A percentile compares a stretch with the other conserved stretches of the same genome.
Evolutionary conservation across 176 grass and related monocot genomes (phyloP).

Genomic region (Avena insularis): DNA sequence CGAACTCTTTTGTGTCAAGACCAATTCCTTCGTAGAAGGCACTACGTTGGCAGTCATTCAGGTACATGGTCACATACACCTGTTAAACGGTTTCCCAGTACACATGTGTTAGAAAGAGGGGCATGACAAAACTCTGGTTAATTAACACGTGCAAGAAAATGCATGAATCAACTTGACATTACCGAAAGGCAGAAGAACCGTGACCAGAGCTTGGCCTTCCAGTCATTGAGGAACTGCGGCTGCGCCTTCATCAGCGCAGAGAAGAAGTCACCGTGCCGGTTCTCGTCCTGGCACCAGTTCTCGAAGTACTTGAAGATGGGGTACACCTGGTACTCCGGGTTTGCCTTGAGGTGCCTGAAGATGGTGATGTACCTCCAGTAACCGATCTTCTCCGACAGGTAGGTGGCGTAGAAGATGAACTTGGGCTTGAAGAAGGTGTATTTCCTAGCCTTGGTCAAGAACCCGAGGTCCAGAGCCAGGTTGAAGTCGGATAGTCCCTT

Average conservation of each 20-base stretch:
- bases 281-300: constrained; percentile 99
- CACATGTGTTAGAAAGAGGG: constrained; percentile 22
- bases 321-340: constrained; percentile 90
- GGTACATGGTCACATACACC: constrained; percentile 99
- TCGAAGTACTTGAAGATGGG: constrained; percentile 99
- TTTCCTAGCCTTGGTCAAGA: constrained; percentile 98
- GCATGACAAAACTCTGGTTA: background rate
- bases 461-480: constrained; percentile 88
- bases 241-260: constrained; percentile 89
- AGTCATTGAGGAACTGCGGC: constrained; percentile 94
- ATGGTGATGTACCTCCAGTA: constrained; percentile 99
- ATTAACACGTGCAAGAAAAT: constrained; percentile 16
- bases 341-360: constrained; percentile 83
- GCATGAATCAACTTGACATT: constrained; percentile 40
- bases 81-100: constrained; percentile 30
- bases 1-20: constrained; percentile 92
- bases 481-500: constrained; percentile 99
- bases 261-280: constrained; percentile 95
- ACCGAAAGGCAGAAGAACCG: constrained; percentile 99
- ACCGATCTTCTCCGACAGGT: constrained; percentile 95
- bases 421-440: constrained; percentile 99
- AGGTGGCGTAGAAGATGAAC: constrained; percentile 99
- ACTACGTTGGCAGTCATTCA: constrained; percentile 93
- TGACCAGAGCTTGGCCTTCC: constrained; percentile 98
- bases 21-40: constrained; percentile 94